A percentile compares a stretch with the other conserved stretches of the same genome.
These are phyloP conservation scores for Moesziomyces sp. DNA, from an alignment of 1,284 basidiomycete genomes.

Conservation along the genomic window DNA sequence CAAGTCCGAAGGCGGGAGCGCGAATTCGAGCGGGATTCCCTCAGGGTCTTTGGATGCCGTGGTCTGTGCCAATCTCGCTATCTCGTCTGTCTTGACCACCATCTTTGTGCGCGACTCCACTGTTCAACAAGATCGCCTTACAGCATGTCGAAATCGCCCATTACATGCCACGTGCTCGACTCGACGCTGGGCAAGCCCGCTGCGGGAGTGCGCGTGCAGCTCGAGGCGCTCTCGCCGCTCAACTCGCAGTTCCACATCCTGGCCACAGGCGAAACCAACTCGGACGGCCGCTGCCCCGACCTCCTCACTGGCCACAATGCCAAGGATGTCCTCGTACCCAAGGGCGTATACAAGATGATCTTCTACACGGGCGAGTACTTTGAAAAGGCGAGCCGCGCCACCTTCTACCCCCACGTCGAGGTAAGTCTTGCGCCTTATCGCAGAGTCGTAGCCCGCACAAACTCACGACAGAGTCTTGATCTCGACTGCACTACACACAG, in stretches of 20 bases:
- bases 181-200: constrained; percentile 84
- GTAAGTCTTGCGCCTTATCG: constrained; percentile 69
- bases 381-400: constrained; percentile 73
- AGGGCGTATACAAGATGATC: constrained; percentile 80
- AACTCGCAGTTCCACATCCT: constrained; percentile 35
- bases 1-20: background rate
- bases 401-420: constrained; percentile 90
- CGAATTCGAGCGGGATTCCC: background rate
- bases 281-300: constrained; percentile 81
- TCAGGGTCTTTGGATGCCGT: background rate
- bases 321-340: constrained; percentile 69
- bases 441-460: no score
- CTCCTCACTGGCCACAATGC: constrained; percentile 73
- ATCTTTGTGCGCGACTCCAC: background rate
- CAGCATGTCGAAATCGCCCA: constrained; percentile 70
- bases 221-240: constrained; percentile 30
- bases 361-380: constrained; percentile 88
- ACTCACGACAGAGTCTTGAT: background rate
- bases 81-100: constrained; percentile 1
- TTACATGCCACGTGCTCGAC: constrained; percentile 92
- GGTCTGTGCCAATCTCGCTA: no score
- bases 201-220: constrained; percentile 37
- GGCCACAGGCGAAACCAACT: constrained; percentile 76
- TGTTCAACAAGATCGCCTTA: background rate
- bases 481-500: constrained; percentile 12